Conservation (phyloP, 331 rosid species). For the Stylosanthes scabra region DNA sequence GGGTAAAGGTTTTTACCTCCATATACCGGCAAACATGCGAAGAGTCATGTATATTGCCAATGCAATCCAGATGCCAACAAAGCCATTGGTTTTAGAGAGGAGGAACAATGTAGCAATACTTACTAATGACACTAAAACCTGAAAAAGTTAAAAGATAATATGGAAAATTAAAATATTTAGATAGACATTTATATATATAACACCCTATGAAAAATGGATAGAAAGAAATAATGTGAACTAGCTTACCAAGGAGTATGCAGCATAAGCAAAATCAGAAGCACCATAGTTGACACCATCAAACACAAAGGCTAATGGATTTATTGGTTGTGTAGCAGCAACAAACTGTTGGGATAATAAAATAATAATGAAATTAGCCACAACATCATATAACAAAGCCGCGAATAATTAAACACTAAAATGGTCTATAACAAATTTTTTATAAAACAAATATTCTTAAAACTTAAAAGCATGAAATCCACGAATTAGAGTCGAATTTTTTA, state of each 20-base stretch:
- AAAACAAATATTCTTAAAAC: too few relatives aligned
- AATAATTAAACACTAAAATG: too few relatives aligned
- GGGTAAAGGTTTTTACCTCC: constrained; percentile 65
- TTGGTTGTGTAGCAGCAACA: constrained; percentile 97
- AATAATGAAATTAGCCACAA: constrained; percentile 24
- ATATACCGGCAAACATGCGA: constrained; percentile 80
- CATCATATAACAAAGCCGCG: constrained; percentile 19
- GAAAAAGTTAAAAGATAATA: neutral
- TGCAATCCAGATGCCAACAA: constrained; percentile 93
- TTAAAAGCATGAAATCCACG: too few relatives aligned
- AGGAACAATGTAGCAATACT: constrained; percentile 68
- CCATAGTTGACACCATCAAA: constrained; percentile 97
- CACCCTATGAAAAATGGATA: constrained; percentile 58
- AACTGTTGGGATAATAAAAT: constrained; percentile 51
- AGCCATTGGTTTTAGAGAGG: constrained; percentile 65
- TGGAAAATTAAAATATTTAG: neutral
- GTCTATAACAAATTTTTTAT: too few relatives aligned
- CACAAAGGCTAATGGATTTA: constrained; percentile 88
- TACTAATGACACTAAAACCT: constrained; percentile 78
- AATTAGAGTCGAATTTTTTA: too few relatives aligned
- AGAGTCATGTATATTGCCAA: constrained; percentile 86
- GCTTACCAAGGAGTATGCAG: constrained; percentile 86
- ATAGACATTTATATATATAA: neutral
- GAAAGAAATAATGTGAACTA: constrained; percentile 27
- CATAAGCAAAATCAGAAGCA: constrained; percentile 93